These are phyloP conservation scores for Chrysosporium queenslandicum DNA, from an alignment of 2,329 filamentous ascomycete species.

Conservation along the genomic window DNA sequence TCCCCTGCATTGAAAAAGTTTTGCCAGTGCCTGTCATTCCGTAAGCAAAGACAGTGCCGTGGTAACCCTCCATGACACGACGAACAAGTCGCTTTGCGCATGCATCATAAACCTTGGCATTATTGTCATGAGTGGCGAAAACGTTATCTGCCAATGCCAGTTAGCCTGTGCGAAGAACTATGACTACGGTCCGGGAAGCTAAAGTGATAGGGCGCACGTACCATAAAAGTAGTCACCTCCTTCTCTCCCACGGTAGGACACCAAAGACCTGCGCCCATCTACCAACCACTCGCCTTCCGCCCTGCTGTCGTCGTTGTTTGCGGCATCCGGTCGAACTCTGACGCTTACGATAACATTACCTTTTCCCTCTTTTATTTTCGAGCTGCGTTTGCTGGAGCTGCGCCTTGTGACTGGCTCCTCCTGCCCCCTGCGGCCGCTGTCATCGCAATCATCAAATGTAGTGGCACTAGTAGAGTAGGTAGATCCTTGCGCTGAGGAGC, in stretches of 20 bases:
- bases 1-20: constrained; percentile 99
- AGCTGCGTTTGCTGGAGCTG: constrained; percentile 21
- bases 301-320: constrained; percentile 50
- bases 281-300: constrained; percentile 83
- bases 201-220: constrained; percentile 32
- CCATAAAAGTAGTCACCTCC: constrained; percentile 88
- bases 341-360: constrained; percentile 96
- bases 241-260: constrained; percentile 78
- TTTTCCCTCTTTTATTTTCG: constrained; percentile 58
- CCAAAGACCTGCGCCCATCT: constrained; percentile 68
- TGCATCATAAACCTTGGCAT: constrained; percentile 87
- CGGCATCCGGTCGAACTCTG: constrained; percentile 74
- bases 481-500: constrained; percentile 83
- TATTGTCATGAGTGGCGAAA: constrained; percentile 87
- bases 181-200: not conserved
- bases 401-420: constrained; percentile 18
- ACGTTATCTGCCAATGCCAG: constrained; percentile 64
- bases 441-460: constrained; percentile 70
- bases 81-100: constrained; percentile 88
- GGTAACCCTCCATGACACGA: constrained; percentile 97
- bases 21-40: constrained; percentile 99
- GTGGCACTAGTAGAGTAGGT: constrained; percentile 76
- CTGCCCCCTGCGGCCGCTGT: constrained; percentile 35
- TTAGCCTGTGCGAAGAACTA: not conserved
- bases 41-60: constrained; percentile 96